phyloP scores from a whole-genome alignment of 495 filamentous ascomycete genomes.

The Neurospora sp. region DNA sequence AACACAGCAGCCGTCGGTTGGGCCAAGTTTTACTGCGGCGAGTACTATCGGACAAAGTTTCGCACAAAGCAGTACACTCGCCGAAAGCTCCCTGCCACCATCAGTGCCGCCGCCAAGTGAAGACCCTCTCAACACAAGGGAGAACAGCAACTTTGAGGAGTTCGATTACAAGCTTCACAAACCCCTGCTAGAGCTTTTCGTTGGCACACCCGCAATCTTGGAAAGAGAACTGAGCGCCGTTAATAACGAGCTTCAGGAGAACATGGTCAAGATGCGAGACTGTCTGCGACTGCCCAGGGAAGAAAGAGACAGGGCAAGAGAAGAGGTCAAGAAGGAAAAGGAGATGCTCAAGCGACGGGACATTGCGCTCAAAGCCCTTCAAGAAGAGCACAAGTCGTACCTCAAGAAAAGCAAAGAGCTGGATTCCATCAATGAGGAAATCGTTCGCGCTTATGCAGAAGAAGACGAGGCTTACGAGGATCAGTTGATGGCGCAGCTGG shows the following conservation, averaged over 20 bases:
- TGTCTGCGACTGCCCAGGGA: constrained; percentile 12
- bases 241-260: constrained; percentile 19
- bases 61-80: not conserved
- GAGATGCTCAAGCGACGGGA: constrained; percentile 1
- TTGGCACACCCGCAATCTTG: constrained; percentile 21
- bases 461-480: constrained; percentile 29
- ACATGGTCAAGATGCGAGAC: constrained; percentile 12
- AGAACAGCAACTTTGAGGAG: not conserved
- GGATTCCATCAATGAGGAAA: constrained; percentile 25
- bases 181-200: constrained; percentile 23
- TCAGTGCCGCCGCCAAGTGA: not conserved
- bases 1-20: not conserved
- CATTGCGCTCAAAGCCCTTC: constrained; percentile 17
- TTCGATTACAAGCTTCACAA: constrained; percentile 12
- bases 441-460: constrained; percentile 28
- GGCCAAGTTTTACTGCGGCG: not conserved
- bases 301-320: constrained; percentile 24
- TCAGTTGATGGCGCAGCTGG: constrained; percentile 21
- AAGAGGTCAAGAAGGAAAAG: constrained; percentile 23
- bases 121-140: not conserved
- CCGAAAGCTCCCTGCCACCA: not conserved
- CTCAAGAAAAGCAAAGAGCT: constrained; percentile 20
- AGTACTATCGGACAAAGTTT: not conserved
- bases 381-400: constrained; percentile 17
- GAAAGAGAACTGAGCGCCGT: constrained; percentile 20